These are phyloP conservation scores for Rhytidiadelphus loreus DNA, from an alignment of 225 moss, liverwort and hornwort genomes.

Conservation along the genomic window DNA sequence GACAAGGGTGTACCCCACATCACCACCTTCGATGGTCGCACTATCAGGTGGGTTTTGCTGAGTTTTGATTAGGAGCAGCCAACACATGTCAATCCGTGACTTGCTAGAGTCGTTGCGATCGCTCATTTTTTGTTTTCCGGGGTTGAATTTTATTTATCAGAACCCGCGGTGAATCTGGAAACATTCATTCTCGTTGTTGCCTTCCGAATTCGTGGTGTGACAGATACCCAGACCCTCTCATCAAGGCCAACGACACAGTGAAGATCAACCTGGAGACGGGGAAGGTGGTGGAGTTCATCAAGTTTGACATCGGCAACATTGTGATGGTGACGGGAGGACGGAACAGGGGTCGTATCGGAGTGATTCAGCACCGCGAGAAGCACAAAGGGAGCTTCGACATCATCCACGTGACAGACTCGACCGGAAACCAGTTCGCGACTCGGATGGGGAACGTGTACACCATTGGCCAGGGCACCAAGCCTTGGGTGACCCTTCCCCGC, in stretches of 20 bases:
- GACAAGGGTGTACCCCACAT: too few relatives aligned
- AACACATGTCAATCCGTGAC: background rate
- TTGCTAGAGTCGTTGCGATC: background rate
- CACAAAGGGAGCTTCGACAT: constrained; percentile 73
- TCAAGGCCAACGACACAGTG: constrained; percentile 63
- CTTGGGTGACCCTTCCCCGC: constrained; percentile 53
- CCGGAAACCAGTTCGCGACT: constrained; percentile 54
- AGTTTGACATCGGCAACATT: constrained; percentile 51
- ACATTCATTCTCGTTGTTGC: background rate
- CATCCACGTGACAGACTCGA: constrained; percentile 52
- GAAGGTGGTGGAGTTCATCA: constrained; percentile 24
- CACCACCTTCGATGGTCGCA: too few relatives aligned
- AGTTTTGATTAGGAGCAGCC: background rate
- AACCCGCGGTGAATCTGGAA: background rate
- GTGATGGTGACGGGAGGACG: constrained; percentile 73
- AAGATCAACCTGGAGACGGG: constrained; percentile 69
- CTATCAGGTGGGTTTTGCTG: too few relatives aligned
- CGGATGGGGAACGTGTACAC: constrained; percentile 65
- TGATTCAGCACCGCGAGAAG: constrained; percentile 65
- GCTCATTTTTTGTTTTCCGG: too few relatives aligned
- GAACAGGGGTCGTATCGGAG: constrained; percentile 63
- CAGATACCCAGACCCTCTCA: constrained; percentile 67
- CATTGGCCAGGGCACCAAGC: constrained; percentile 39
- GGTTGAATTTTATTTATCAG: background rate
- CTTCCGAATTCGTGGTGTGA: background rate